A percentile compares a stretch with the other conserved stretches of the same genome.
Conservation (phyloP, 306 rosid genomes). For the Pachyrhizus erosus region DNA sequence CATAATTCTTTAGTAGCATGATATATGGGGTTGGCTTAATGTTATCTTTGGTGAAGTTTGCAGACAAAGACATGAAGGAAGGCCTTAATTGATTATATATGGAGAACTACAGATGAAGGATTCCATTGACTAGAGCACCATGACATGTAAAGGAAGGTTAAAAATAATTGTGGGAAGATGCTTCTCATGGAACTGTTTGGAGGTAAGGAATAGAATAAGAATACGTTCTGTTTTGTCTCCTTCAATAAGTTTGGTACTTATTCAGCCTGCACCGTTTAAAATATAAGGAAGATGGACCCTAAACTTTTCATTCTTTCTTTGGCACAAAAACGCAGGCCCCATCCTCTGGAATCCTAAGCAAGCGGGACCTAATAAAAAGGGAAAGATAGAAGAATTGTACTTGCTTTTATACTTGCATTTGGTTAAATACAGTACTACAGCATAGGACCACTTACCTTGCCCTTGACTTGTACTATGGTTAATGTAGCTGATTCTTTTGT, state of each 20-base stretch:
- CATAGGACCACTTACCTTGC: constrained; percentile 54
- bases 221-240: constrained; percentile 84
- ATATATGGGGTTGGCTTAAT: constrained; percentile 29
- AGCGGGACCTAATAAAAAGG: constrained; percentile 46
- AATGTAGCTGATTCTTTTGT: constrained; percentile 50
- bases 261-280: constrained; percentile 63
- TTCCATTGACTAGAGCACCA: constrained; percentile 75
- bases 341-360: constrained; percentile 56
- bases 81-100: constrained; percentile 47
- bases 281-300: constrained; percentile 52
- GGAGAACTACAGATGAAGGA: constrained; percentile 58
- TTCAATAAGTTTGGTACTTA: constrained; percentile 92
- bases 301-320: constrained; percentile 58
- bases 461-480: constrained; percentile 56
- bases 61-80: constrained; percentile 53
- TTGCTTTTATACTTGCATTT: constrained; percentile 55
- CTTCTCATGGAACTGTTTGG: constrained; percentile 62
- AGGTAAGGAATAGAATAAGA: constrained; percentile 85
- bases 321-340: constrained; percentile 53
- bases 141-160: constrained; percentile 40
- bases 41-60: constrained; percentile 45
- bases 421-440: constrained; percentile 45
- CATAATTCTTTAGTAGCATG: constrained; percentile 33
- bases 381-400: constrained; percentile 58
- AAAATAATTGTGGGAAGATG: constrained; percentile 56